Evolutionary conservation across 164 flowering plant genomes (phyloP), one percentile per base, ranked within the genome.

Genomic region (Taxillus chinensis): DNA sequence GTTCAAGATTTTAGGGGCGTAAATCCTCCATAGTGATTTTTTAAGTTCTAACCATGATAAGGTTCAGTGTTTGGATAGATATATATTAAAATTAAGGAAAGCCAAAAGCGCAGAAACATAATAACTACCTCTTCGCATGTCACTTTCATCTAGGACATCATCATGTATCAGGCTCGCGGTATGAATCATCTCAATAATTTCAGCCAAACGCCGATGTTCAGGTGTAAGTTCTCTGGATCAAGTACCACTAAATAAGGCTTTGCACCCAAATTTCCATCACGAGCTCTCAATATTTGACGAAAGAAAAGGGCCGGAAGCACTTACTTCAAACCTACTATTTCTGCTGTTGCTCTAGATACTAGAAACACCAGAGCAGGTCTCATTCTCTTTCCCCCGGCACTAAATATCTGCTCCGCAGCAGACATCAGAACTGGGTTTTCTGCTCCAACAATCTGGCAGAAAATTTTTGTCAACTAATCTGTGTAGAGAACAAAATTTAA

Each of bases 321-420:
- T 77, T 72, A 90, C 98, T 77, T 80, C 54, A 90, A 68, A 39
- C 89, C 90, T 57, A 68, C 82, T 58, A 88, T 46, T 51, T 83
- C 81, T 52, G 92, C 84, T 3, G 98, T 92, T 52, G 96, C 96
- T 70, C 96, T 75, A 50, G 98, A 82, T 38, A 87, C 96, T 27
- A 92, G 74, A 64, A 92, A 92, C 41, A 88, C 98, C 72, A 92
- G 71, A 63, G 96, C 98, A 15, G 98, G 96, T 62, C 98, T 83
- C 85, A 92, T 76, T 74, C 98, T 85, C 78, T 92, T 92, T n/a
- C 98, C 98, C 64, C 98, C 98, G 62, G 98, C 98, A 69, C 92
- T 75, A 76, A 92, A 92, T 41, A 92, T 92, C 78, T 90, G 96
- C 75, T 92, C 90, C 41, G 98, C 98, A 27, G 98, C 98, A 53